Conservation (phyloP, 2,329 filamentous ascomycete species). For the Ascomycota sp. region DNA sequence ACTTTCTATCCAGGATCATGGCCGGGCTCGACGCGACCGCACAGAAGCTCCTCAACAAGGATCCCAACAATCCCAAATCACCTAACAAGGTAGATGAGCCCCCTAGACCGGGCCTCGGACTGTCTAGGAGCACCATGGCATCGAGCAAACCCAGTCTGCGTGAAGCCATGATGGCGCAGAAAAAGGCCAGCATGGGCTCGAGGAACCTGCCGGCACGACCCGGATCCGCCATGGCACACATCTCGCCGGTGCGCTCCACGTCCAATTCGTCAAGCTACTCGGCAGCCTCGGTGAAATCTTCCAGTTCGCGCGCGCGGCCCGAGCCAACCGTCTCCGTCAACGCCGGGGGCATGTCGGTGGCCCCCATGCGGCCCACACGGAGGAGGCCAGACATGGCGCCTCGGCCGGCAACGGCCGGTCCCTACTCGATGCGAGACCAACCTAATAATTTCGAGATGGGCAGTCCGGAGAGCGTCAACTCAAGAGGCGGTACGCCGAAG, state of each 20-base stretch:
- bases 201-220: conserved; percentile 31
- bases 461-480: conserved; percentile 24
- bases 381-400: conserved; percentile 33
- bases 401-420: conserved; percentile 40
- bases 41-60: conserved; percentile 59
- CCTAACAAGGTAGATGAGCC: conserved; percentile 29
- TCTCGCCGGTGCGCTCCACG: conserved; percentile 26
- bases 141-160: conserved; percentile 44
- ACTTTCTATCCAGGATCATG: conserved; percentile 39
- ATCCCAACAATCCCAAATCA: conserved; percentile 58
- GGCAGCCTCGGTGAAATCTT: conserved; percentile 10
- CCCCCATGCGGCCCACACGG: conserved; percentile 37
- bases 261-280: conserved; percentile 15
- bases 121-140: conserved; percentile 39
- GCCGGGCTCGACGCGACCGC: conserved; percentile 54
- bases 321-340: conserved; percentile 22
- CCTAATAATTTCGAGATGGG: conserved; percentile 10
- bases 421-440: conserved; percentile 38
- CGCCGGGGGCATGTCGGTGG: conserved; percentile 37
- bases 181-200: conserved; percentile 31
- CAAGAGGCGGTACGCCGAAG: conserved; percentile 26
- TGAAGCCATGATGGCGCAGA: conserved; percentile 67
- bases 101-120: conserved; percentile 32
- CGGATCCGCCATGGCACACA: conserved; percentile 40
- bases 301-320: conserved; percentile 17